Evolutionary conservation across 192 early-diverging fungal genomes (phyloP), one percentile per base, ranked within the genome.

Genomic region (Coemansia sp.): DNA sequence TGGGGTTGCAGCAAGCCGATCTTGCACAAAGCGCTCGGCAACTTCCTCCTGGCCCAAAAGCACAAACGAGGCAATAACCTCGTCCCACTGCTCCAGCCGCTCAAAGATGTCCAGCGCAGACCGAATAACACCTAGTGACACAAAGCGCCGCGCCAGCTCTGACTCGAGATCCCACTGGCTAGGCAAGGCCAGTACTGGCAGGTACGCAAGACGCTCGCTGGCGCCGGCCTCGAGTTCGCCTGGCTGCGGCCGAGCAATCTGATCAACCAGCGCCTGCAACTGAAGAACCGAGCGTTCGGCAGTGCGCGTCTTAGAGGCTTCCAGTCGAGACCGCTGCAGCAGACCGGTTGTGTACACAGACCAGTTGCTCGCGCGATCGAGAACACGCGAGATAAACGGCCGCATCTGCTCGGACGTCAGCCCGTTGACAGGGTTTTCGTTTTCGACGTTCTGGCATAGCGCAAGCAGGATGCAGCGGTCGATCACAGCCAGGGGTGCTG

Each of bases 361-460:
- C 96, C 96, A 99, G 83, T 99, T 99, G 83, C 93, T 94, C 56
- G 94, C 86, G 63, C 96, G 92, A 66, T 93, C 90, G 48, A 98
- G 76, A 7, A 98, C 94, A 50, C 96, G 89, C 56, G 86, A 76
- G 4, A 97, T 93, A 73, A 92, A 99, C 18, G 97, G 95, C 42
- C 87, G 77, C 97, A 99, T 99, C 84, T 97, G 89, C 76, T 99
- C 96, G 31, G 85, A 85, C 7, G 97, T 99, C 25, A 99, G 83
- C 32, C 95, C 97, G 64, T 99, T 88, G 6, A 80, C 87, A 8
- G 96, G 94, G 63, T 96, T 99, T 30, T 90, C 92, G 82, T 97
- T 97, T 60, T 94, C 93, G 66, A 99, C 91, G 72, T 99, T 96
- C 49, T 96, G 68, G 75, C 94, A 91, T 59, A 87, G 90, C 55